Percentiles rank a stretch among this genome's conserved stretches.
These are phyloP conservation scores for Globisporangium spiculum DNA, from an alignment of 352 stramenopile genomes.

Conservation along the genomic window DNA sequence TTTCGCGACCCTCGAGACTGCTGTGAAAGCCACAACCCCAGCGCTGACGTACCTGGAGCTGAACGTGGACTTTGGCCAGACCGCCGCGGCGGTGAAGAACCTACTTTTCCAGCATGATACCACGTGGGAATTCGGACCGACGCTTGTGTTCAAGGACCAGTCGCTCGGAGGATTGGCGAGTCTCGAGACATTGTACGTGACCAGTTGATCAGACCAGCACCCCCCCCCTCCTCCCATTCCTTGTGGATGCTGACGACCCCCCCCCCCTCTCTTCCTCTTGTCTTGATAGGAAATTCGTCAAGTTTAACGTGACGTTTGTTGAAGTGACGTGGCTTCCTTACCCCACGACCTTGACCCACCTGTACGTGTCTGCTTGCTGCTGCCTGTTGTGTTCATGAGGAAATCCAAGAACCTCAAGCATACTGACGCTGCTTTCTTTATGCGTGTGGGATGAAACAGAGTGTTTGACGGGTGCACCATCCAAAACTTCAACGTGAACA, in stretches of 20 bases:
- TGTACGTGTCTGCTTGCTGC: slow-evolving; percentile 24
- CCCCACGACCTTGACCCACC: slow-evolving; percentile 26
- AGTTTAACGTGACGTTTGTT: slow-evolving; percentile 41
- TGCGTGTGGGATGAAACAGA: slow-evolving; percentile 18
- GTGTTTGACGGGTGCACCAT: slow-evolving; percentile 43
- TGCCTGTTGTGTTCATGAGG: background rate
- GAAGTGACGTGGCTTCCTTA: slow-evolving; percentile 33
- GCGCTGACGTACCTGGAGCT: slow-evolving; percentile 27
- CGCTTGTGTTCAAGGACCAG: slow-evolving; percentile 18
- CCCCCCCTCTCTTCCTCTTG: background rate
- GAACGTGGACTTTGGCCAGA: slow-evolving; percentile 4
- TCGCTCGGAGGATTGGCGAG: slow-evolving; percentile 24
- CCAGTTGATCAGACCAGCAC: background rate
- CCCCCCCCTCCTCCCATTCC: background rate
- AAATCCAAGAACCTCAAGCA: background rate
- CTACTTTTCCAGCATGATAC: slow-evolving; percentile 13
- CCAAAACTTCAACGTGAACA: slow-evolving; percentile 31
- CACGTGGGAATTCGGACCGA: slow-evolving; percentile 18
- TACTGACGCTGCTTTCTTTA: background rate
- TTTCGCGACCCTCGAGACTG: slow-evolving; percentile 17
- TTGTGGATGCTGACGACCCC: background rate
- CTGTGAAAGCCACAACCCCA: slow-evolving; percentile 18
- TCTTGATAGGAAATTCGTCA: slow-evolving; percentile 26
- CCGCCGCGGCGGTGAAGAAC: slow-evolving; percentile 2
- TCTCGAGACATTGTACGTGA: slow-evolving; percentile 29